Evolutionary conservation across 148 eudicot species (phyloP).

Genomic region (Chenopodium formosanum): DNA sequence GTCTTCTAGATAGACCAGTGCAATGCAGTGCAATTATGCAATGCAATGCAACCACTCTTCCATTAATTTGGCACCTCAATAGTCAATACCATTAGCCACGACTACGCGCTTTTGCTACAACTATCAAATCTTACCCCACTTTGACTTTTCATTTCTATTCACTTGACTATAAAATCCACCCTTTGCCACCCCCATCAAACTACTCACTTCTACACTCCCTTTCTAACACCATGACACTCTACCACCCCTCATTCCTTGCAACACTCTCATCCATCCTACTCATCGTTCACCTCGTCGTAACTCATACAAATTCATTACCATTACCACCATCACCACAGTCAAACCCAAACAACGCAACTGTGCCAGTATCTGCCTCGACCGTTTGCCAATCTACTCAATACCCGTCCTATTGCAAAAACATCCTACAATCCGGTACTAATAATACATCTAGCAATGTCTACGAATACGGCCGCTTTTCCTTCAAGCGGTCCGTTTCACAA

Average conservation of each 20-base stretch:
- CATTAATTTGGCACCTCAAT: not conserved
- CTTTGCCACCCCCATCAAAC: not conserved
- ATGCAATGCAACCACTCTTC: not conserved
- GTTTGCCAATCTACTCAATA: conserved; percentile 62
- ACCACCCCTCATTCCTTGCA: not conserved
- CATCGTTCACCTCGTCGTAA: not conserved
- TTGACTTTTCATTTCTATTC: not conserved
- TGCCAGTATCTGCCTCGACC: conserved; percentile 35
- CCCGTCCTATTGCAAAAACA: conserved; percentile 54
- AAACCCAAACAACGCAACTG: conserved; percentile 11
- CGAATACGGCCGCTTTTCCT: conserved; percentile 61
- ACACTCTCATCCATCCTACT: conserved; percentile 13
- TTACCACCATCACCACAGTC: conserved; percentile 7
- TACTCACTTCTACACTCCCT: not conserved
- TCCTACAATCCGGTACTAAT: conserved; percentile 46
- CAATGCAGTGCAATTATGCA: too few species aligned
- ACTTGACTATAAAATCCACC: not conserved
- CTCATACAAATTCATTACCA: conserved; percentile 5
- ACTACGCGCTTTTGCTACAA: not conserved
- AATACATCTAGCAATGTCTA: conserved; percentile 45
- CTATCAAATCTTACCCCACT: not conserved
- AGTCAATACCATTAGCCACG: not conserved
- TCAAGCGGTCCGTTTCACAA: conserved; percentile 53
- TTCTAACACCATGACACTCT: not conserved
- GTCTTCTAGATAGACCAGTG: not conserved